phyloP scores from a whole-genome alignment of 139 green algal genomes.

The Micractinium sp. region DNA sequence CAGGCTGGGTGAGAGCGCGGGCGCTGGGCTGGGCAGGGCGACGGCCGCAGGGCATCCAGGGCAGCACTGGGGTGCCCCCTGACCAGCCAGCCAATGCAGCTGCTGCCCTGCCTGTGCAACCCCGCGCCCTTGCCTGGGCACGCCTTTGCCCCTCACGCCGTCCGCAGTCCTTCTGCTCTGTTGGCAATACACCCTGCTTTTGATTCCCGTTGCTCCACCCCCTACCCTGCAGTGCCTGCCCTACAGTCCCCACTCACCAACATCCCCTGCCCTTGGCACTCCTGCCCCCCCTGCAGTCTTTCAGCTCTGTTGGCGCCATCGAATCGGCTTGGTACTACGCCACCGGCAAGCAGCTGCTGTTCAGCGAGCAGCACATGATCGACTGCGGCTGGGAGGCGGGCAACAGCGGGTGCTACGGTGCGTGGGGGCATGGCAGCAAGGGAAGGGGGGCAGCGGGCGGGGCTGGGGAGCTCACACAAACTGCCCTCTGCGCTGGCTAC shows the following conservation, averaged over 20 bases:
- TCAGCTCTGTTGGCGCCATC: conserved; percentile 52
- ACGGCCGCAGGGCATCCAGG: no score
- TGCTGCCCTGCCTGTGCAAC: no score
- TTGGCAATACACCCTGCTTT: no score
- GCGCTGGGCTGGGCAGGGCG: no score
- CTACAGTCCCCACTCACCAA: no score
- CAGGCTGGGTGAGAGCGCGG: conserved; percentile 2
- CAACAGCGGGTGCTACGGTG: conserved; percentile 59
- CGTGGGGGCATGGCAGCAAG: neutral
- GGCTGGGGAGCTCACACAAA: neutral
- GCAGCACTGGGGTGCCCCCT: no score
- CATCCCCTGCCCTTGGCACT: neutral
- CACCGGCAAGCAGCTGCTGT: conserved; percentile 55
- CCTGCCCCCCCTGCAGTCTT: conserved; percentile 34
- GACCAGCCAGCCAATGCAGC: neutral
- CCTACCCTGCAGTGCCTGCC: no score
- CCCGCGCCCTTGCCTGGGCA: neutral
- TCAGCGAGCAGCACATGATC: conserved; percentile 69
- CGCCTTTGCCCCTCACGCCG: neutral
- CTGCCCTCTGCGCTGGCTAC: neutral
- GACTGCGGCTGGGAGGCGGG: conserved; percentile 63
- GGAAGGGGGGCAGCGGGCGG: neutral
- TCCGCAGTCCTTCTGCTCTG: no score
- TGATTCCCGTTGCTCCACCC: no score
- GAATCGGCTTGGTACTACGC: conserved; percentile 55